Percentiles rank a stretch among this genome's conserved stretches.
Conservation (phyloP, 768 basidiomycete species). For the Candolleomyces efflorescens region DNA sequence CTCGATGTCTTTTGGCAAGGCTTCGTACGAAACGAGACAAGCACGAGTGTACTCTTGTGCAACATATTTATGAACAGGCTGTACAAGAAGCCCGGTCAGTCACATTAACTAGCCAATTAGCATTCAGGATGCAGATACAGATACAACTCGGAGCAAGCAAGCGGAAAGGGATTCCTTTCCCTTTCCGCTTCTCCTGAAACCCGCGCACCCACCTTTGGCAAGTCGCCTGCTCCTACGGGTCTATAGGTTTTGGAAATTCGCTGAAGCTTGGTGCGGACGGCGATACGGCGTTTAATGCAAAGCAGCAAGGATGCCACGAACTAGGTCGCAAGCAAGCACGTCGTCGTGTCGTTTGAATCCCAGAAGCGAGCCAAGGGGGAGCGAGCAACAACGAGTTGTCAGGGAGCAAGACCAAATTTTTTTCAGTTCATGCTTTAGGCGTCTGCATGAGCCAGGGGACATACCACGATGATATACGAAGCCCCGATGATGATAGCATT, state of each 20-base stretch:
- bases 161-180: not conserved
- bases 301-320: constrained; percentile 53
- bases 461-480: constrained; percentile 67
- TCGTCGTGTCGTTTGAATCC: not conserved
- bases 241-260: constrained; percentile 61
- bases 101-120: not conserved
- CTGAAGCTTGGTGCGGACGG: constrained; percentile 59
- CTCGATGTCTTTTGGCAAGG: constrained; percentile 58
- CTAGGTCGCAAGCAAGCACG: constrained; percentile 25
- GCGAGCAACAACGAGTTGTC: no score
- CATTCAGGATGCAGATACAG: not conserved
- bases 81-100: constrained; percentile 1
- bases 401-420: not conserved
- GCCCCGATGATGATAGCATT: constrained; percentile 65
- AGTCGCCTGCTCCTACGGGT: constrained; percentile 48
- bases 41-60: constrained; percentile 73
- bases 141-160: constrained; percentile 2
- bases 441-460: constrained; percentile 17
- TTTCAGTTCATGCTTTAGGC: not conserved
- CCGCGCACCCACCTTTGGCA: constrained; percentile 55
- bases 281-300: constrained; percentile 65
- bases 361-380: no score
- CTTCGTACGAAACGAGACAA: constrained; percentile 67
- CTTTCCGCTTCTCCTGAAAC: not conserved
- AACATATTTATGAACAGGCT: constrained; percentile 67